phyloP scores from a whole-genome alignment of 1,284 basidiomycete species.

The Malassezia furfur region DNA sequence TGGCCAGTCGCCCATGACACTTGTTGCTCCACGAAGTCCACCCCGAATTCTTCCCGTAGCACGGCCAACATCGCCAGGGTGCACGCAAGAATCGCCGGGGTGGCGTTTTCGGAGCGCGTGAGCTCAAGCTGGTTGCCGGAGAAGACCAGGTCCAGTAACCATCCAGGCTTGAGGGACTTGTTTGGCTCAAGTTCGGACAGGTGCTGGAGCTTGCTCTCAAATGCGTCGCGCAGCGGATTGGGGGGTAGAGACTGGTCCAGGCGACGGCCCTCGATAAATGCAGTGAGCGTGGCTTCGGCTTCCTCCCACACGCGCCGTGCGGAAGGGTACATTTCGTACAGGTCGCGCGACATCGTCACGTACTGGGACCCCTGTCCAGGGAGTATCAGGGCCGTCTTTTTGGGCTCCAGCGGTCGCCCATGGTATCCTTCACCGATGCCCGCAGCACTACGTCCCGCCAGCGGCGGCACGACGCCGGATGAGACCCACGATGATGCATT shows the following conservation, averaged over 20 bases:
- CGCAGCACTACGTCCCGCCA: conserved; percentile 22
- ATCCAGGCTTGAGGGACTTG: conserved; percentile 21
- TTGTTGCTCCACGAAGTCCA: conserved; percentile 39
- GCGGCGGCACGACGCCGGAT: conserved; percentile 27
- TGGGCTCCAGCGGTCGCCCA: conserved; percentile 25
- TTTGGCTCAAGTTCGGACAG: conserved; percentile 24
- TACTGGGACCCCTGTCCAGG: conserved; percentile 46
- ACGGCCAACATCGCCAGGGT: conserved; percentile 41
- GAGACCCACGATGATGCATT: conserved; percentile 37
- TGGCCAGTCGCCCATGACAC: conserved; percentile 37
- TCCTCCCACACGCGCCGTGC: conserved; percentile 40
- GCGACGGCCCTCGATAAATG: conserved; percentile 23
- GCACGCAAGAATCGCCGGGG: conserved; percentile 39
- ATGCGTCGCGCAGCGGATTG: conserved; percentile 18
- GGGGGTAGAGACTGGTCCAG: conserved; percentile 19
- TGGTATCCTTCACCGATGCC: conserved; percentile 24
- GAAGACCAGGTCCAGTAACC: conserved; percentile 37
- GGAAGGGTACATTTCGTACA: conserved; percentile 36
- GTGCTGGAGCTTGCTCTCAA: conserved; percentile 36
- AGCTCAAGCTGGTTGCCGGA: conserved; percentile 43
- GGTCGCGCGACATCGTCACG: conserved; percentile 43
- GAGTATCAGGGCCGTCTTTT: conserved; percentile 39
- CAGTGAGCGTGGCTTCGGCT: conserved; percentile 38
- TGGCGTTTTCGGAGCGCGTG: conserved; percentile 41
- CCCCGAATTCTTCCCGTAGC: conserved; percentile 35